Conservation (phyloP, 2,329 filamentous ascomycete species). For the Fusarium pseudoanthophilum region DNA sequence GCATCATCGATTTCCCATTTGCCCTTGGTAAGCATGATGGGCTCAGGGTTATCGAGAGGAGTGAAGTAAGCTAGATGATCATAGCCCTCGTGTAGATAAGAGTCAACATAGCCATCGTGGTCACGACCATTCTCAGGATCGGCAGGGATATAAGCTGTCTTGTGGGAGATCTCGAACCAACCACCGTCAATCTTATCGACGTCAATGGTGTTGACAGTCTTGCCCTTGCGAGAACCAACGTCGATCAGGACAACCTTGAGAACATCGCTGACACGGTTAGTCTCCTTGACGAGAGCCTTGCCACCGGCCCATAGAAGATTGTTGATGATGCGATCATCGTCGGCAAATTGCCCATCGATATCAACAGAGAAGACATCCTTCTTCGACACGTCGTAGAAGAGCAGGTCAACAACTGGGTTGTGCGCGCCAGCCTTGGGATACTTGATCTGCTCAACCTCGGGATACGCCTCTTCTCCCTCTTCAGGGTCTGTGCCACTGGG, state of each 20-base stretch:
- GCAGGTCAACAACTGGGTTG: slow-evolving; percentile 87
- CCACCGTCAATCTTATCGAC: slow-evolving; percentile 89
- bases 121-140: slow-evolving; percentile 79
- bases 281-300: slow-evolving; percentile 88
- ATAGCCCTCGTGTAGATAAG: slow-evolving; percentile 84
- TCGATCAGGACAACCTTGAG: slow-evolving; percentile 89
- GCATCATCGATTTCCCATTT: slow-evolving; percentile 91
- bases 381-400: slow-evolving; percentile 87
- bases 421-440: slow-evolving; percentile 96
- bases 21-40: slow-evolving; percentile 86
- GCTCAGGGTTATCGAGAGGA: slow-evolving; percentile 84
- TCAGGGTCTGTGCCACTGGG: slow-evolving; percentile 78
- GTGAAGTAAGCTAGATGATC: slow-evolving; percentile 95
- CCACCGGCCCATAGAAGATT: slow-evolving; percentile 91
- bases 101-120: slow-evolving; percentile 93
- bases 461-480: slow-evolving; percentile 83
- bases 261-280: slow-evolving; percentile 93
- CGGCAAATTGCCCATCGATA: slow-evolving; percentile 79
- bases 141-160: slow-evolving; percentile 86
- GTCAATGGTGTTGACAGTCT: slow-evolving; percentile 81
- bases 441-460: slow-evolving; percentile 91
- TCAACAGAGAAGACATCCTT: slow-evolving; percentile 83
- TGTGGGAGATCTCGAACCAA: slow-evolving; percentile 95
- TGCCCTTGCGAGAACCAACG: slow-evolving; percentile 76
- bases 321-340: slow-evolving; percentile 89